These are phyloP conservation scores for Cornus suecica DNA, from an alignment of 148 eudicot species.

Conservation along the genomic window DNA sequence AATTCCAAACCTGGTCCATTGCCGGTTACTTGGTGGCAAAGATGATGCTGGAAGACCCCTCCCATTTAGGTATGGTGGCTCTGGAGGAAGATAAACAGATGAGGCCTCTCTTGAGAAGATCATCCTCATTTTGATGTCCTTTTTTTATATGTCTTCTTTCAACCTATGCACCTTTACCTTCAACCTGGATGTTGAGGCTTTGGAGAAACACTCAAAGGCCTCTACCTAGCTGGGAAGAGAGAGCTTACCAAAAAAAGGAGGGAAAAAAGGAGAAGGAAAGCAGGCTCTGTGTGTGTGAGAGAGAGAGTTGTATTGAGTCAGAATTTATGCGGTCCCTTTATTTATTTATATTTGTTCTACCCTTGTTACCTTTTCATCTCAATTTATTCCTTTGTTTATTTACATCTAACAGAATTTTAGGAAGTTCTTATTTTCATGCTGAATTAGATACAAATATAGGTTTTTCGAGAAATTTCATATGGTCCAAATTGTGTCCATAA, in stretches of 20 bases:
- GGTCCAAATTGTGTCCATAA: no score
- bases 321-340: no score
- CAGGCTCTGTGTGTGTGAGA: no score
- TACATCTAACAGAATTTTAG: no score
- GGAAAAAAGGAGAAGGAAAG: background rate
- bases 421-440: no score
- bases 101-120: slow-evolving; percentile 60
- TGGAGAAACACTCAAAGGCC: slow-evolving; percentile 1
- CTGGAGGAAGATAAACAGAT: slow-evolving; percentile 72
- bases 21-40: slow-evolving; percentile 85
- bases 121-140: slow-evolving; percentile 42
- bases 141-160: slow-evolving; percentile 15
- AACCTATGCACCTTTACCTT: background rate
- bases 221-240: background rate
- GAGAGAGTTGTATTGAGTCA: background rate
- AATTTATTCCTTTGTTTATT: no score
- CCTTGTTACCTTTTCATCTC: no score
- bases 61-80: slow-evolving; percentile 69
- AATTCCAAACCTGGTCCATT: slow-evolving; percentile 77
- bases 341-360: no score
- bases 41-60: slow-evolving; percentile 81
- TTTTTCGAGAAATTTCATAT: no score
- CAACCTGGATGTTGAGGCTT: background rate
- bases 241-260: no score
- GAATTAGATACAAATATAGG: no score